Conservation (phyloP, 2,329 filamentous ascomycete genomes). For the Pestalotiopsis sp. region DNA sequence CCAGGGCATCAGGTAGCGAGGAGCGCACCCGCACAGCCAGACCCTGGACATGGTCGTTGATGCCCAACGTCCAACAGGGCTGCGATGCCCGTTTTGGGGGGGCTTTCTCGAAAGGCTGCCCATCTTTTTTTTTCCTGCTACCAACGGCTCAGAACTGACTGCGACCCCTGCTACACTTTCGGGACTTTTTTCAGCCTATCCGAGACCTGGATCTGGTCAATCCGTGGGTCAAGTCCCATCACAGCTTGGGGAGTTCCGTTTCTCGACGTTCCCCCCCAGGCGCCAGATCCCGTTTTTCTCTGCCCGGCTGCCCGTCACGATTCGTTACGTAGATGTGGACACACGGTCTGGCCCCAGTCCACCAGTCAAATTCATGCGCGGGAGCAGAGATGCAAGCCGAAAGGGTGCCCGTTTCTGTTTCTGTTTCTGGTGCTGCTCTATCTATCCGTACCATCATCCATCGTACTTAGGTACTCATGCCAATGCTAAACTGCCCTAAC, state of each 20-base stretch:
- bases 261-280: not conserved
- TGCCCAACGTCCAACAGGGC: constrained; percentile 16
- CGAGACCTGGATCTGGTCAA: not conserved
- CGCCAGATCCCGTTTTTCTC: constrained; percentile 4
- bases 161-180: constrained; percentile 7
- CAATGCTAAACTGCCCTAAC: not conserved
- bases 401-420: not conserved
- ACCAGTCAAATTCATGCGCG: constrained; percentile 12
- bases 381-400: constrained; percentile 12
- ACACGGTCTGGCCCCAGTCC: not conserved
- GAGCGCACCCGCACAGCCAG: not conserved
- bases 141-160: constrained; percentile 1
- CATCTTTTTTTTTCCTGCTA: constrained; percentile 1
- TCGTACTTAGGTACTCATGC: not conserved
- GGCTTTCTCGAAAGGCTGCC: not conserved
- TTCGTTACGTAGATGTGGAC: not conserved
- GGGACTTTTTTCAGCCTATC: not conserved
- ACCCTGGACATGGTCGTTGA: constrained; percentile 9
- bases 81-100: not conserved
- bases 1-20: constrained; percentile 13
- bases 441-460: not conserved
- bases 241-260: not conserved
- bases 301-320: not conserved
- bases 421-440: constrained; percentile 1
- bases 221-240: not conserved